phyloP scores from a whole-genome alignment of 495 filamentous ascomycete genomes.

The Parathielavia appendiculata region DNA sequence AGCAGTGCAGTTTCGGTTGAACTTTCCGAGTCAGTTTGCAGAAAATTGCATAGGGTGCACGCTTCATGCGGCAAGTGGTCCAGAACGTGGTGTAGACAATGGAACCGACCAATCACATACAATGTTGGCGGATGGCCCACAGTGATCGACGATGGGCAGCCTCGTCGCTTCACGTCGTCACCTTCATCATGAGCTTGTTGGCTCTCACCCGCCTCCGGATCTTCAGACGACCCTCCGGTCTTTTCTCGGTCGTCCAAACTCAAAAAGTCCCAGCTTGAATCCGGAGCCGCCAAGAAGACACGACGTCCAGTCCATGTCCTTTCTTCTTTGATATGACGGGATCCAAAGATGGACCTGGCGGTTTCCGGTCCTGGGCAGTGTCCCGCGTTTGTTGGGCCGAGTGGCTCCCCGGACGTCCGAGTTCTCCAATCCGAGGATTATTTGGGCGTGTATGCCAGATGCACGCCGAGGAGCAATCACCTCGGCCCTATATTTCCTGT shows the following conservation, averaged over 20 bases:
- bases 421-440: conserved; percentile 2
- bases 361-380: not conserved
- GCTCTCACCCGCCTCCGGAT: no score
- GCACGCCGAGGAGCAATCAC: not conserved
- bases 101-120: no score
- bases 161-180: not conserved
- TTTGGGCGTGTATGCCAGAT: not conserved
- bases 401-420: not conserved
- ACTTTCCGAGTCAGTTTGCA: no score
- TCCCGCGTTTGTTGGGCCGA: not conserved
- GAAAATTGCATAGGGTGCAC: no score
- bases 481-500: not conserved
- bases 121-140: no score
- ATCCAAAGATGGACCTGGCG: not conserved
- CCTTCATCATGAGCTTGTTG: not conserved
- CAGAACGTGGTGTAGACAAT: no score
- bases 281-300: not conserved
- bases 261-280: not conserved
- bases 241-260: not conserved
- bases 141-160: no score
- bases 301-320: not conserved
- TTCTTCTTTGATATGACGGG: not conserved
- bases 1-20: no score
- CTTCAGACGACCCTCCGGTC: not conserved
- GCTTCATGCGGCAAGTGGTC: no score